phyloP scores from a whole-genome alignment of 2,329 filamentous ascomycete species.

The Albifimbria verrucaria region DNA sequence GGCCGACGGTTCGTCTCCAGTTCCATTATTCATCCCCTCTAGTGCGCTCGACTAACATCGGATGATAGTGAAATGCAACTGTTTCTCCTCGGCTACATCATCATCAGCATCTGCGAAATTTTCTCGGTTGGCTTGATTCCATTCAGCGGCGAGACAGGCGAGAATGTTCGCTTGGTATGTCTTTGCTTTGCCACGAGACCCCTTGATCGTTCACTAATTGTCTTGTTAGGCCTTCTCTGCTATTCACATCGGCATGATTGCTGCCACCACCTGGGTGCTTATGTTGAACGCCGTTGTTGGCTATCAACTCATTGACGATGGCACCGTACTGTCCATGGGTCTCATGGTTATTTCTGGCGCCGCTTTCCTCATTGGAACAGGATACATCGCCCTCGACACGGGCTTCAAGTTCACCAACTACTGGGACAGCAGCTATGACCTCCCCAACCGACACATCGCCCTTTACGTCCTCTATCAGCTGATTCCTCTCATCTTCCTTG shows the following conservation, averaged over 20 bases:
- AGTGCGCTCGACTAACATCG: conserved; percentile 9
- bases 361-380: conserved; percentile 80
- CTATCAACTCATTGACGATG: conserved; percentile 91
- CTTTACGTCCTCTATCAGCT: conserved; percentile 95
- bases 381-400: conserved; percentile 94
- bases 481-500: conserved; percentile 82
- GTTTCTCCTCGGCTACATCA: conserved; percentile 80
- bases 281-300: conserved; percentile 90
- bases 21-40: neutral
- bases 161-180: conserved; percentile 68
- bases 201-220: conserved; percentile 13
- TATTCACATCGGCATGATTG: conserved; percentile 85
- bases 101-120: conserved; percentile 92
- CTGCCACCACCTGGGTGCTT: conserved; percentile 84
- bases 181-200: neutral
- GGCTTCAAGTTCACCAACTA: conserved; percentile 80
- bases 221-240: conserved; percentile 72
- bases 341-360: conserved; percentile 69
- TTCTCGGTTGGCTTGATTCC: conserved; percentile 93
- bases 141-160: conserved; percentile 40
- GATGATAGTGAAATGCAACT: conserved; percentile 84
- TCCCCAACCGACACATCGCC: conserved; percentile 71
- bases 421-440: conserved; percentile 60
- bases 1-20: conserved; percentile 68
- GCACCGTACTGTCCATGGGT: conserved; percentile 77